phyloP scores from a whole-genome alignment of 768 basidiomycete genomes.

The Mrakia frigida region DNA sequence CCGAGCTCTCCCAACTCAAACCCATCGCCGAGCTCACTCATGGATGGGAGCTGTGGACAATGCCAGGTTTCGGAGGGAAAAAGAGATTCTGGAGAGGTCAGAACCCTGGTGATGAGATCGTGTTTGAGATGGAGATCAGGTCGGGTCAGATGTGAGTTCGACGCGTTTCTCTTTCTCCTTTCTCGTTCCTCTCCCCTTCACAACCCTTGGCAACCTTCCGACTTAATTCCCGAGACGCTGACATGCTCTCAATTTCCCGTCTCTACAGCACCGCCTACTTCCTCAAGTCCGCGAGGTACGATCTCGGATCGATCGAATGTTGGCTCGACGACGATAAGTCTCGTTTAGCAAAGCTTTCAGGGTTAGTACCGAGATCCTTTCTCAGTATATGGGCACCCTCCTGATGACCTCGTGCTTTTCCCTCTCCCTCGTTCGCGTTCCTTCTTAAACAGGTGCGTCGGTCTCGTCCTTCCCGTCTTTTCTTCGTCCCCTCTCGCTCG shows the following conservation, averaged over 20 bases:
- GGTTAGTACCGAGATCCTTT: neutral
- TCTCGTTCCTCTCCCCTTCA: no score
- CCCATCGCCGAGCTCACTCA: constrained; percentile 5
- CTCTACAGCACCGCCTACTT: neutral
- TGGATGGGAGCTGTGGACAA: constrained; percentile 10
- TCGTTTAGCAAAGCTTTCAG: neutral
- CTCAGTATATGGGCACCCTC: neutral
- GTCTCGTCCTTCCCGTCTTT: neutral
- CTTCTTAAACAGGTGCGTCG: no score
- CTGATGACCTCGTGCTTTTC: neutral
- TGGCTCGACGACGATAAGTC: constrained; percentile 14
- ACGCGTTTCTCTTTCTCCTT: neutral
- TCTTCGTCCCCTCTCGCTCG: neutral
- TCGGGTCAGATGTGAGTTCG: neutral
- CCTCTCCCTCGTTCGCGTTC: no score
- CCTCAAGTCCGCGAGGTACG: neutral
- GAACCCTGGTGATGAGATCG: constrained; percentile 5
- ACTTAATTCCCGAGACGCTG: no score
- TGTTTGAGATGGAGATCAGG: constrained; percentile 11
- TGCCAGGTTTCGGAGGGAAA: constrained; percentile 1
- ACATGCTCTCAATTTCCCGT: neutral
- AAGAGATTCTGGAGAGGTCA: constrained; percentile 21
- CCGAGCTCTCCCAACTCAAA: neutral
- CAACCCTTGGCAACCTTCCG: no score
- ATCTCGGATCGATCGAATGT: constrained; percentile 6